Percentiles rank a stretch among this genome's conserved stretches.
phyloP scores from a whole-genome alignment of 257 asterid species.

The Rehmannia glutinosa region DNA sequence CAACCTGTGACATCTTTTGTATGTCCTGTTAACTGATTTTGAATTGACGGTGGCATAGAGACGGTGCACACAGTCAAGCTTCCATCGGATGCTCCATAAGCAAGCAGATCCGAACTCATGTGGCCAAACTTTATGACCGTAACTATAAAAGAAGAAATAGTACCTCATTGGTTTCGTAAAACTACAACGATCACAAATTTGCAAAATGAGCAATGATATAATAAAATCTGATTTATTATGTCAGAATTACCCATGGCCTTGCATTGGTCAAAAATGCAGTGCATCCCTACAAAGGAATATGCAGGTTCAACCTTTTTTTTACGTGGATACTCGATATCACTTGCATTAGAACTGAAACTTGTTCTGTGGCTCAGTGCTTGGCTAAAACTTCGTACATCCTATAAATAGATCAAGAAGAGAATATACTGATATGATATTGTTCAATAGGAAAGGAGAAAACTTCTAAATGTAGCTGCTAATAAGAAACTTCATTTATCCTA shows the following conservation, averaged over 20 bases:
- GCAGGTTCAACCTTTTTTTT: conserved; percentile 84
- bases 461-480: conserved; percentile 9
- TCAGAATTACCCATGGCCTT: conserved; percentile 85
- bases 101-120: conserved; percentile 94
- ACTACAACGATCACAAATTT: neutral
- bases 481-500: conserved; percentile 15
- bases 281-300: conserved; percentile 99
- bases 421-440: conserved; percentile 2
- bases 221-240: conserved; percentile 11
- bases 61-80: conserved; percentile 84
- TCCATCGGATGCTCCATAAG: conserved; percentile 98
- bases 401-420: conserved; percentile 17
- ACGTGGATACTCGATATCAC: conserved; percentile 63
- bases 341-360: conserved; percentile 68
- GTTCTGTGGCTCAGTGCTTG: conserved; percentile 63
- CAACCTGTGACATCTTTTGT: conserved; percentile 98
- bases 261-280: conserved; percentile 97
- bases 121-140: conserved; percentile 94
- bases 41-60: conserved; percentile 66
- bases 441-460: conserved; percentile 1
- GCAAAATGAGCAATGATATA: neutral
- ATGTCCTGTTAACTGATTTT: conserved; percentile 77
- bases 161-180: conserved; percentile 15
- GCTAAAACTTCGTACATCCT: conserved; percentile 62
- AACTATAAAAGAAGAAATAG: conserved; percentile 39